Base-by-base conservation (phyloP, 176 grass and related monocot species). In the Zoysia japonica region DNA sequence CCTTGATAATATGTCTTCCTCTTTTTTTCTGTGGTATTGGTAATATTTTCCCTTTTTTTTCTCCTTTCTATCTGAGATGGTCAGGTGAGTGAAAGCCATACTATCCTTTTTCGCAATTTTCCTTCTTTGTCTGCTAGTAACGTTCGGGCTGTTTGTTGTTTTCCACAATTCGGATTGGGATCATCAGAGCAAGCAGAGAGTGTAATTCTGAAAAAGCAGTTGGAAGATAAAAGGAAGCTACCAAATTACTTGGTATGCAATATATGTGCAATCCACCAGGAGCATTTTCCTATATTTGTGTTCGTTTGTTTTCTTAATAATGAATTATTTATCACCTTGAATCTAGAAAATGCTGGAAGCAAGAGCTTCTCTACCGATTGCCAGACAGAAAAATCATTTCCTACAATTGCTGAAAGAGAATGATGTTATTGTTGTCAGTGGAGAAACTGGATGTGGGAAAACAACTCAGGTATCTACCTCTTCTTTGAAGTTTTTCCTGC, bases 381-480 rank as follows among this genome's bases (percentile, higher is more conserved):
- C 89, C 83, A 83, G 83, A 80, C 57, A 92, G 75, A 94, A 90
- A 82, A 83, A 78, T 36, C 83, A 90, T 83, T 77, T 97, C 77
- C 77, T 97, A 65, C 85, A 88, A 38, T 85, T 94, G 60, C 78
- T 97, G 65, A 76, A 86, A 84, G 91, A 92, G 73, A 90, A 92
- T 75, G 87, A 97, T 80, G 87, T 97, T 72, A 90, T 94, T 71
- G 89, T 97, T 90, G 91, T 97, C 84, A 87, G 89, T 61, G 94
- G 94, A 19, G 94, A 97, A 94, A 97, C 94, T 67, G 94, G 94
- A 67, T 97, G 94, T 67, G 94, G 94, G 64, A 97, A 97, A 92
- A 97, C 94, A 84, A 97, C 94, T 75, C 94, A 97, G 94, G 94
- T 92, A 88, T 43, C 72, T 59, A 55, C 67, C 52, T 79, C 81